These are phyloP conservation scores for Trametes sanguinea DNA, from an alignment of 768 basidiomycete genomes.

Conservation along the genomic window DNA sequence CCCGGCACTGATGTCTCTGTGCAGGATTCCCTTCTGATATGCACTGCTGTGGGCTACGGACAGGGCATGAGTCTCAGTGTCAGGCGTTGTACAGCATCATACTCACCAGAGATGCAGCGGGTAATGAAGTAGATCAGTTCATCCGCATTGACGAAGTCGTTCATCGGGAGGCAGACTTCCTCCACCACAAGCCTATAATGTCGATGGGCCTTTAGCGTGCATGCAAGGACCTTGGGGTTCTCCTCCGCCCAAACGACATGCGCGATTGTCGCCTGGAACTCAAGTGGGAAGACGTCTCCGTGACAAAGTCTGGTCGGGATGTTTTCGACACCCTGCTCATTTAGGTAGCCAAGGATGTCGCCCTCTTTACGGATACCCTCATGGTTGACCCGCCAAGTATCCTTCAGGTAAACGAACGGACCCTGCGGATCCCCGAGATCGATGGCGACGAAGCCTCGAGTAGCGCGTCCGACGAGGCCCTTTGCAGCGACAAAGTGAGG, in stretches of 20 bases:
- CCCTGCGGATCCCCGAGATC: not conserved
- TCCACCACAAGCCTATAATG: constrained; percentile 6
- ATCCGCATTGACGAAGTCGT: not conserved
- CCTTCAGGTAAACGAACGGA: constrained; percentile 2
- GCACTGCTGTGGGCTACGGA: not conserved
- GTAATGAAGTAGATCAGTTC: not conserved
- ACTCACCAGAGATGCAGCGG: not conserved
- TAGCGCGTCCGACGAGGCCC: not conserved
- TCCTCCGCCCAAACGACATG: not conserved
- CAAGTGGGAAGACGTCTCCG: not conserved
- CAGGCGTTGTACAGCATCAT: no score
- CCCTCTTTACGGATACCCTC: not conserved
- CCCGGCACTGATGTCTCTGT: constrained; percentile 13
- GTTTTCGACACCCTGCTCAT: not conserved
- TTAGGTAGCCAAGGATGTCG: not conserved
- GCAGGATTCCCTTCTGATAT: not conserved
- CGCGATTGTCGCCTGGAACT: not conserved
- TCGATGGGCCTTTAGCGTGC: not conserved
- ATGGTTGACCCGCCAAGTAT: not conserved
- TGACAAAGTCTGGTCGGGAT: constrained; percentile 1
- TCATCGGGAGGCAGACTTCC: not conserved
- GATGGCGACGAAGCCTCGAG: constrained; percentile 11
- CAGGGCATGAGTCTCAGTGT: not conserved
- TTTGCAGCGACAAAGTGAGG: not conserved
- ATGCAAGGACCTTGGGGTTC: not conserved